Conservation (phyloP, 495 filamentous ascomycete species). For the Lindgomyces ingoldianus region DNA sequence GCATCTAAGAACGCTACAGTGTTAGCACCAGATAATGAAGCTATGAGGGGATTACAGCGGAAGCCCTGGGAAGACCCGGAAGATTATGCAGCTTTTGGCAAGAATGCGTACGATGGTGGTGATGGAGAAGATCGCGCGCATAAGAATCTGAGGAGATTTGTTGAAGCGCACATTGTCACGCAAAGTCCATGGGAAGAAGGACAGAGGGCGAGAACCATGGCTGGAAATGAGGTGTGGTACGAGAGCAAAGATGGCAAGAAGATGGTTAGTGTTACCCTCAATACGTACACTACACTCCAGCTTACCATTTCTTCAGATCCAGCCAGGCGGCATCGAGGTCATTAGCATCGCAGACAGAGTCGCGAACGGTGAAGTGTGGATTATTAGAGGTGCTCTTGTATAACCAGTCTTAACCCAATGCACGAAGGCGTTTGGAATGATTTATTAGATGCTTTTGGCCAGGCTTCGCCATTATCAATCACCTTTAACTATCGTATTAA, state of each 20-base stretch:
- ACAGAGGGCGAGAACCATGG: conserved; percentile 68
- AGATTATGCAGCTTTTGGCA: conserved; percentile 73
- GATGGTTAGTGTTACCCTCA: conserved; percentile 54
- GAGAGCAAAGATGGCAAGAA: conserved; percentile 72
- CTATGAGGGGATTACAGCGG: conserved; percentile 72
- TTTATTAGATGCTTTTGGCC: no score
- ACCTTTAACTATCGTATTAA: not conserved
- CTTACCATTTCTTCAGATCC: conserved; percentile 57
- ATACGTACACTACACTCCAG: not conserved
- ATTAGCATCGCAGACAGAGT: conserved; percentile 68
- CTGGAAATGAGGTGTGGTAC: conserved; percentile 79
- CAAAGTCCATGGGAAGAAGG: conserved; percentile 77
- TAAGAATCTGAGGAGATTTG: conserved; percentile 77
- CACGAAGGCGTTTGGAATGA: conserved; percentile 9
- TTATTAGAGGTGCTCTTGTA: conserved; percentile 42
- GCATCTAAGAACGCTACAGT: conserved; percentile 76
- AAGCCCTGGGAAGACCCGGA: conserved; percentile 93
- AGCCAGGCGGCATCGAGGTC: conserved; percentile 77
- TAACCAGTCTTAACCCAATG: not conserved
- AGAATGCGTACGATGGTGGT: conserved; percentile 76
- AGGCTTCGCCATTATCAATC: no score
- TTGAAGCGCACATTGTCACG: conserved; percentile 81
- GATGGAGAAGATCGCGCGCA: conserved; percentile 79
- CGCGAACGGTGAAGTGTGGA: conserved; percentile 77
- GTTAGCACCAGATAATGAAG: conserved; percentile 82